These are phyloP conservation scores for Seminavis robusta DNA, from an alignment of 108 stramenopile genomes.

Conservation along the genomic window DNA sequence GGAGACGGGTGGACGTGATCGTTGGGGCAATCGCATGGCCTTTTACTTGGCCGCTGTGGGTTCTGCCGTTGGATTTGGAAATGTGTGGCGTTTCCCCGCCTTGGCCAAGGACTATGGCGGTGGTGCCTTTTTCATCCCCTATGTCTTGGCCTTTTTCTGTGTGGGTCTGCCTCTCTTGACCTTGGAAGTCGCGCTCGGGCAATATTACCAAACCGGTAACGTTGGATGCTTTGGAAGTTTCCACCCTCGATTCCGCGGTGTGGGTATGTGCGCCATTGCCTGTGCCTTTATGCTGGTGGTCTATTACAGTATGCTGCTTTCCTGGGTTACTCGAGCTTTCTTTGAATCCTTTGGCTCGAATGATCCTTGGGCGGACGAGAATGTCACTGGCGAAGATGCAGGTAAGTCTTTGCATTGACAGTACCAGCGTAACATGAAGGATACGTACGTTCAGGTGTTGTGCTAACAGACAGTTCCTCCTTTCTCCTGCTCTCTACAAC, in stretches of 20 bases:
- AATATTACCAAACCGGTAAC: slow-evolving; percentile 37
- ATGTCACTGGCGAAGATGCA: slow-evolving; percentile 36
- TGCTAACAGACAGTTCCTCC: too few relatives aligned
- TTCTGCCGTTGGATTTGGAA: slow-evolving; percentile 68
- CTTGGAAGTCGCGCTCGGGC: slow-evolving; percentile 57
- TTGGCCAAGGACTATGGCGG: slow-evolving; percentile 63
- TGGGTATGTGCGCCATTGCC: slow-evolving; percentile 36
- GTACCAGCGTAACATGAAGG: too few relatives aligned
- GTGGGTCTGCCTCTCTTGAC: slow-evolving; percentile 60
- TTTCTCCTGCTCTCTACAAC: too few relatives aligned
- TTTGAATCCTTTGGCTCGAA: slow-evolving; percentile 38
- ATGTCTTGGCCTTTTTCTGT: slow-evolving; percentile 58
- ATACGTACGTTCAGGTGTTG: too few relatives aligned
- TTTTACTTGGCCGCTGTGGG: slow-evolving; percentile 61
- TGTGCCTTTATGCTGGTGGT: slow-evolving; percentile 46
- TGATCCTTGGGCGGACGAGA: slow-evolving; percentile 27
- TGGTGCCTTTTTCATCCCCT: slow-evolving; percentile 60
- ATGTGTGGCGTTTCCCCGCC: slow-evolving; percentile 75
- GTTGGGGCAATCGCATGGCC: too few relatives aligned
- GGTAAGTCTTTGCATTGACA: too few relatives aligned
- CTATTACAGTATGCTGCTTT: slow-evolving; percentile 52
- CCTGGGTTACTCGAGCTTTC: slow-evolving; percentile 54
- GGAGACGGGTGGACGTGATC: too few relatives aligned
- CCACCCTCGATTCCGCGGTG: slow-evolving; percentile 42
- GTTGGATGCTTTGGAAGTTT: slow-evolving; percentile 60